Evolutionary conservation across 176 grass and related monocot species (phyloP).

Genomic region (Avena insularis): DNA sequence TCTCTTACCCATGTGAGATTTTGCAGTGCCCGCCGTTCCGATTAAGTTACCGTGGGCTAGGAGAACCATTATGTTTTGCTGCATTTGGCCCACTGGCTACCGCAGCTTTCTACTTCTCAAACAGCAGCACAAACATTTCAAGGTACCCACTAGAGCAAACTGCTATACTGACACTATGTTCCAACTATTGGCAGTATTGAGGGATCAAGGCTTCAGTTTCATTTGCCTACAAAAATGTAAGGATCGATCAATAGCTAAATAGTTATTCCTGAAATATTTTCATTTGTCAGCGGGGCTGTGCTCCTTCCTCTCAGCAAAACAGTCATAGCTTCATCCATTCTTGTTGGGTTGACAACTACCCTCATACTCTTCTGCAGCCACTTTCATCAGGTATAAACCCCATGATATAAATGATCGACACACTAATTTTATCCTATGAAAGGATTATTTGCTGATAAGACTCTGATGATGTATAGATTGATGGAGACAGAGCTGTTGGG

Average conservation of each 20-base stretch:
- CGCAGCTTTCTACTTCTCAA: slow-evolving; percentile 85
- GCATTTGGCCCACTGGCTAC: slow-evolving; percentile 97
- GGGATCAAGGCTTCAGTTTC: background rate
- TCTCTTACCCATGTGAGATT: slow-evolving; percentile 10
- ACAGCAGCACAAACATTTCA: slow-evolving; percentile 50
- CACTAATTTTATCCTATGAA: slow-evolving; percentile 7
- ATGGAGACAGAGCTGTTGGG: slow-evolving; percentile 78
- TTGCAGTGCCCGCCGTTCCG: slow-evolving; percentile 87
- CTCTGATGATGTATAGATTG: slow-evolving; percentile 58
- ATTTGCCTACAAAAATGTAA: slow-evolving; percentile 17
- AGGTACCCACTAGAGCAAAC: slow-evolving; percentile 42
- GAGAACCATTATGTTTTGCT: slow-evolving; percentile 86
- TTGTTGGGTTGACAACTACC: slow-evolving; percentile 93
- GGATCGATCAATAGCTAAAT: background rate
- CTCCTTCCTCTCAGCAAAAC: slow-evolving; percentile 65
- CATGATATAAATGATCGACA: background rate
- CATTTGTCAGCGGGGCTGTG: slow-evolving; percentile 52
- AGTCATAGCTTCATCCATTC: slow-evolving; percentile 74
- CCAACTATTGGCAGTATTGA: background rate
- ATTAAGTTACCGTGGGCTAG: slow-evolving; percentile 87
- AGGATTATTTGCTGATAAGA: slow-evolving; percentile 19
- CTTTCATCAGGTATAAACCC: slow-evolving; percentile 78
- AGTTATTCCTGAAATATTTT: slow-evolving; percentile 36
- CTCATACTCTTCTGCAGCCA: slow-evolving; percentile 98
- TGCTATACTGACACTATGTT: background rate